A percentile compares a stretch with the other conserved stretches of the same genome.
phyloP scores from a whole-genome alignment of 2,329 filamentous ascomycete species.

The Fusarium tjaetaba region DNA sequence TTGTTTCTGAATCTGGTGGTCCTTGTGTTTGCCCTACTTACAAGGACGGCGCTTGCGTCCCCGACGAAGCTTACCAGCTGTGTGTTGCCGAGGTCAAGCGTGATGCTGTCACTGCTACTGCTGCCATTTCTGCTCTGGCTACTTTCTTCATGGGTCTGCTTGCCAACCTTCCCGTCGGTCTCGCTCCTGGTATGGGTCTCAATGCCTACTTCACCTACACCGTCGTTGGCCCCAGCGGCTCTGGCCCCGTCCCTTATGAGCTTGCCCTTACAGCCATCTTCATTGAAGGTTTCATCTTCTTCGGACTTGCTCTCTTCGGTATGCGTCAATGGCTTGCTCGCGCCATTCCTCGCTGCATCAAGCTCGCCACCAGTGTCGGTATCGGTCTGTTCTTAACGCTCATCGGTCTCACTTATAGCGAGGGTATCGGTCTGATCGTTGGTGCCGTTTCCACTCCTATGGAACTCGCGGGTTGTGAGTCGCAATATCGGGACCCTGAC shows the following conservation, averaged over 20 bases:
- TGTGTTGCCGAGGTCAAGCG: constrained; percentile 74
- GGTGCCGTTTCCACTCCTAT: constrained; percentile 75
- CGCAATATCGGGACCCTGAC: constrained; percentile 45
- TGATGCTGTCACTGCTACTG: constrained; percentile 85
- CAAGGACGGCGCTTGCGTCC: constrained; percentile 59
- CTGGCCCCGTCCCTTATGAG: constrained; percentile 76
- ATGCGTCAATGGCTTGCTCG: constrained; percentile 90
- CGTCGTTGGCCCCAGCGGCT: constrained; percentile 76
- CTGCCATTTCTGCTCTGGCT: constrained; percentile 80
- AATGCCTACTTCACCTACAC: constrained; percentile 90
- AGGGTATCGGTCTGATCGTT: constrained; percentile 82
- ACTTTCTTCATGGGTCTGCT: constrained; percentile 87
- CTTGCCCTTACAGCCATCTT: constrained; percentile 88
- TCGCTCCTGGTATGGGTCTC: constrained; percentile 65
- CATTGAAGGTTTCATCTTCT: constrained; percentile 87
- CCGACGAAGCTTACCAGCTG: constrained; percentile 68
- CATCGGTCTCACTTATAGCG: constrained; percentile 80
- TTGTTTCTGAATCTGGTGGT: constrained; percentile 73
- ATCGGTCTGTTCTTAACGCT: constrained; percentile 85
- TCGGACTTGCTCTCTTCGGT: constrained; percentile 80
- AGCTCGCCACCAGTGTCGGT: constrained; percentile 85
- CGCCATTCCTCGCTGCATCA: constrained; percentile 84
- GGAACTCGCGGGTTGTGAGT: constrained; percentile 76
- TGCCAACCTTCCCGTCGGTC: constrained; percentile 70
- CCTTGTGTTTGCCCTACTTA: constrained; percentile 76